Evolutionary conservation across 2,329 filamentous ascomycete genomes (phyloP), one percentile per base, ranked within the genome.

Genomic region (Xenosphaeropsis pyriputrescens): DNA sequence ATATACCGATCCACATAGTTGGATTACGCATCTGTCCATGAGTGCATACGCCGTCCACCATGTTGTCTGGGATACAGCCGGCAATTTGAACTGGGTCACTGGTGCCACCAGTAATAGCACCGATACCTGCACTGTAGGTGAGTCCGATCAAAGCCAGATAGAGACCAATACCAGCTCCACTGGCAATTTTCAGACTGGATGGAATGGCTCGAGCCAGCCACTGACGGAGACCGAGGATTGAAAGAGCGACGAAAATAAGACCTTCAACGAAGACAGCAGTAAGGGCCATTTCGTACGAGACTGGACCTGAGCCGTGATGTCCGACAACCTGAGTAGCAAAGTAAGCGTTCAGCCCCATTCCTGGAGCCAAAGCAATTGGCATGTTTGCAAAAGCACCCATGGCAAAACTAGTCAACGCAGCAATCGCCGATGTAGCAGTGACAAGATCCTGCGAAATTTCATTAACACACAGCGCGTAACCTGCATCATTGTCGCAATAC

Each of bases 181-280:
- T 89, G 12, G 85, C 85, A 39, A 91, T 74, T 60, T 93, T 93
- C 61, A 93, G 88, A 39, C 79, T 85, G 31, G 74, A 70, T 1
- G 85, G 85, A 44, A 93, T 85, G 32, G 81, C 78, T 46, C 84
- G 75, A 14, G 85, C 85, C 18, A 93, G 72, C 85, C 85, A 93
- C 56, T 93, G 85, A 12, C 85, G 79, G 62, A 93, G 70, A 29
- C 85, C 85, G 37, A 88, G 66, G 29, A 93, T 55, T 2, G 85
- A 85, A 31, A 93, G 68, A 2, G 64, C 81, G 36, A 93, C 73
- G 59, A 93, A 93, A 43, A 93, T 77, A 56, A 82, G 83, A 29
- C 85, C 85, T 57, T 93, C 85, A 12, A 91, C 79, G 54, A 93
- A 93, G 46, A 91, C 85, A 38, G 85, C 85, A 4, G 85, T 91